Evolutionary conservation across 2,329 filamentous ascomycete species (phyloP), one percentile per base, ranked within the genome.

Genomic region (Parastagonospora nodorum): DNA sequence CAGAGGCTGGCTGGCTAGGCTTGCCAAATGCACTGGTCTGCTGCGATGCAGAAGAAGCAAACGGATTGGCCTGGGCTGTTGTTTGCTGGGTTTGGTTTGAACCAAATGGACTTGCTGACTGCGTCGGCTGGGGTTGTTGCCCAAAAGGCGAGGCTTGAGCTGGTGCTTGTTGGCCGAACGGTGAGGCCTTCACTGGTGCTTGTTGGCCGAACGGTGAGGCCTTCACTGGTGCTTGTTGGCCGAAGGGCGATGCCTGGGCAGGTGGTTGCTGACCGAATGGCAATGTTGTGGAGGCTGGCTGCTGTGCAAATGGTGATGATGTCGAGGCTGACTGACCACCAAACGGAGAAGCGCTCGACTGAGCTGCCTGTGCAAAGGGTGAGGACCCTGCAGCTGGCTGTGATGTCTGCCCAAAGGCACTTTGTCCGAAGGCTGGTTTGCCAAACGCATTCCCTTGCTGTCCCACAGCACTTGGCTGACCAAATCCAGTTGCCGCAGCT

Each of bases 401-500:
- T 7, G 79, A 72, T 9, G 76, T 61, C 48, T 80, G 74, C 1
- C 78, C 75, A 46, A 81, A 80, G 0, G 75, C 60, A 51, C 60
- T 70, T 44, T 68, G 58, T 2, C 67, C 65, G 45, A 71, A 71
- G 8, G 62, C 61, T n/a, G 77, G 68, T 49, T 78, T 70, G 11
- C 75, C 76, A 56, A 80, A 80, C 2, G 74, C 65, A 42, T 62
- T 68, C 15, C 60, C 27, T 32, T 60, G 45, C 51, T 69, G 66
- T 11, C 66, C 63, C 27, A 64, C 24, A 27, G 58, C 51, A 42
- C 56, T 66, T 5, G 64, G 42, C 45, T 72, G 71, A 4, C 73
- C 73, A 51, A 75, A 72, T 4, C 61, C 56, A 49, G 65, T 57
- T n/a, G 63, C 49, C 43, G 63, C 58, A 15, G 56, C 59, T 45